Evolutionary conservation across 805 yeast genomes (phyloP).

Genomic region (Dipodascopsis uninucleata): DNA sequence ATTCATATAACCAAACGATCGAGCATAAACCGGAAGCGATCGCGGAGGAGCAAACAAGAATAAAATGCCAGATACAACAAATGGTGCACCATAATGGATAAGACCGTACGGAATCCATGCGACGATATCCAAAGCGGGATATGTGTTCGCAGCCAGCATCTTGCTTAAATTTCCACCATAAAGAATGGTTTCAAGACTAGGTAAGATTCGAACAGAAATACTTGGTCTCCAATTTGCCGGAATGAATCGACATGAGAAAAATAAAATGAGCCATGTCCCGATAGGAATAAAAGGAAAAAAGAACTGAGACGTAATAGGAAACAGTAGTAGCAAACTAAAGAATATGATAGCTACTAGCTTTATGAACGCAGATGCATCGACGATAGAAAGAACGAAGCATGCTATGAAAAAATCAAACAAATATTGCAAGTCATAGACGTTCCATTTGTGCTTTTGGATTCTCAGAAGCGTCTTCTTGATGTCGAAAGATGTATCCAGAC

Average conservation of each 20-base stretch:
- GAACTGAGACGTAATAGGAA: constrained; percentile 82
- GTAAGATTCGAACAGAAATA: constrained; percentile 83
- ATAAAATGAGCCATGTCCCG: constrained; percentile 78
- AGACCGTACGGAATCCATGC: constrained; percentile 97
- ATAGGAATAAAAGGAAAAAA: constrained; percentile 80
- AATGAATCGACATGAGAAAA: constrained; percentile 66
- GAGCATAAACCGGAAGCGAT: constrained; percentile 74
- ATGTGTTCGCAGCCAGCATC: constrained; percentile 70
- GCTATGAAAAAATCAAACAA: constrained; percentile 50
- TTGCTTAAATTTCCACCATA: constrained; percentile 86
- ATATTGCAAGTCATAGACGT: constrained; percentile 45
- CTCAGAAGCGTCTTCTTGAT: constrained; percentile 32
- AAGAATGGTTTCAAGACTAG: constrained; percentile 86
- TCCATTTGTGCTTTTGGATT: constrained; percentile 36
- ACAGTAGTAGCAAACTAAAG: constrained; percentile 48
- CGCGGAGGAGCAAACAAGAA: constrained; percentile 92
- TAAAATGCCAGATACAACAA: constrained; percentile 70
- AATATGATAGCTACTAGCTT: constrained; percentile 49
- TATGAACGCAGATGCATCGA: constrained; percentile 34
- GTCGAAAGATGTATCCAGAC: constrained; percentile 26
- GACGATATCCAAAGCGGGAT: constrained; percentile 64
- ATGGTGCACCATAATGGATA: constrained; percentile 86
- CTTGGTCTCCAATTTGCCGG: constrained; percentile 76
- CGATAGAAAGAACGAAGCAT: constrained; percentile 46
- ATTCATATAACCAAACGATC: constrained; percentile 95